These are phyloP conservation scores for Dendrostoma leiphaemia DNA, from an alignment of 2,329 filamentous ascomycete species.

Conservation along the genomic window DNA sequence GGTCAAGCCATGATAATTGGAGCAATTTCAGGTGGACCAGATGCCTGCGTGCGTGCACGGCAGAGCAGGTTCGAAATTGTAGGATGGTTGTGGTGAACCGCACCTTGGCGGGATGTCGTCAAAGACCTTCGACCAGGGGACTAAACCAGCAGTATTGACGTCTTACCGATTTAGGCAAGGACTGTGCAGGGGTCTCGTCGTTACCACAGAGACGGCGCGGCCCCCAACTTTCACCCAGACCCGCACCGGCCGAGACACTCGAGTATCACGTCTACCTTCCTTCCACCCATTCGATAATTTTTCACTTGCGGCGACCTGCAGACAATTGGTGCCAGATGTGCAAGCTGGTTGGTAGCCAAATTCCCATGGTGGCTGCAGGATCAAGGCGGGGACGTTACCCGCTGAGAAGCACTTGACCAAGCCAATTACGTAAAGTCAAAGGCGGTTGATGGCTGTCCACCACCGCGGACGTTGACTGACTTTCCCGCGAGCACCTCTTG, in stretches of 20 bases:
- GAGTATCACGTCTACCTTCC: too few relatives aligned
- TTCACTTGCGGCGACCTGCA: too few relatives aligned
- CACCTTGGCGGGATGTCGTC: not conserved
- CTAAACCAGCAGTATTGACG: slow-evolving; percentile 27
- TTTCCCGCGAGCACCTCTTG: too few relatives aligned
- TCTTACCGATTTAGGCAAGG: slow-evolving; percentile 24
- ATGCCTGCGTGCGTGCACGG: not conserved
- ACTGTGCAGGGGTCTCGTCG: slow-evolving; percentile 14
- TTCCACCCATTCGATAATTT: too few relatives aligned
- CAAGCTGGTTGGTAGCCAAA: too few relatives aligned
- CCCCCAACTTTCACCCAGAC: not conserved
- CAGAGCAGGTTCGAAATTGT: not conserved
- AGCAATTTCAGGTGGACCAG: not conserved
- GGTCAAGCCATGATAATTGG: slow-evolving; percentile 6
- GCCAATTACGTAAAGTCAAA: too few relatives aligned
- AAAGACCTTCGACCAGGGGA: slow-evolving; percentile 1
- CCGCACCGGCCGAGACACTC: not conserved
- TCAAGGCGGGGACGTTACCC: too few relatives aligned
- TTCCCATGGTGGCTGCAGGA: too few relatives aligned
- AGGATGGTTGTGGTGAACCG: not conserved
- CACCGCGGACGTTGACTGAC: too few relatives aligned
- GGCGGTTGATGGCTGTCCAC: too few relatives aligned
- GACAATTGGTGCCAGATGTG: too few relatives aligned
- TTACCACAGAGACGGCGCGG: slow-evolving; percentile 23
- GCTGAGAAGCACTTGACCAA: too few relatives aligned